Evolutionary conservation across 116 monocot species (phyloP), one percentile per base, ranked within the genome.

Genomic region (Thalassia testudinum): DNA sequence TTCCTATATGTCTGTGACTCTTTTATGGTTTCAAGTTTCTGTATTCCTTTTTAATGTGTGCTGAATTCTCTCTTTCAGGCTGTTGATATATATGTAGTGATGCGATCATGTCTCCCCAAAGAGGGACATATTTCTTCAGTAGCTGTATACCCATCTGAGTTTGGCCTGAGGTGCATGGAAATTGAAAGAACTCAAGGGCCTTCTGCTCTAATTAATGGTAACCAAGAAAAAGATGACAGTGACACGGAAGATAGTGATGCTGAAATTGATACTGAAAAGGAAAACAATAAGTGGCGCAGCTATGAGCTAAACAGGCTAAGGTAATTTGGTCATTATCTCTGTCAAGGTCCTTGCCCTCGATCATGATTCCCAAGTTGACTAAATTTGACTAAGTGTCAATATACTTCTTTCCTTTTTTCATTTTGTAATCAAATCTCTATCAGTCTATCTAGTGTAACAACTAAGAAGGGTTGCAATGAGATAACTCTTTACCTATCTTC

Each of bases 221-320:
- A 64, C n/a, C n/a, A n/a, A n/a, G n/a, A n/a, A n/a, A n/a, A 42
- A 22, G 38, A 62, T 17, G 60, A 61, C 26, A 52, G 17, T 11
- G 47, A 47, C 12, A 49, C 37, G 50, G 71, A 71, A 47, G 64
- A n/a, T n/a, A n/a, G n/a, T n/a, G n/a, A n/a, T n/a, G n/a, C 52
- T 20, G 68, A 74, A 48, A 51, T 19, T 40, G 67, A 70, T 25
- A 34, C 67, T 57, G 78, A 74, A 49, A 42, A 58, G 6, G 64
- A 66, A 28, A 71, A 93, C 66, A 64, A 78, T 52, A 87, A 81
- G 60, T 54, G 87, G 27, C 81, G 95, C 7, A 14, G 37, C 12
- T 95, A 95, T 68, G 88, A 95, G 62, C 57, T 95, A 55, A 78
- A 87, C 42, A 95, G 74, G 55, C 72, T 95, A 58, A 95, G 76